phyloP scores from a whole-genome alignment of 345 rosid genomes.

The Carallia brachiata region DNA sequence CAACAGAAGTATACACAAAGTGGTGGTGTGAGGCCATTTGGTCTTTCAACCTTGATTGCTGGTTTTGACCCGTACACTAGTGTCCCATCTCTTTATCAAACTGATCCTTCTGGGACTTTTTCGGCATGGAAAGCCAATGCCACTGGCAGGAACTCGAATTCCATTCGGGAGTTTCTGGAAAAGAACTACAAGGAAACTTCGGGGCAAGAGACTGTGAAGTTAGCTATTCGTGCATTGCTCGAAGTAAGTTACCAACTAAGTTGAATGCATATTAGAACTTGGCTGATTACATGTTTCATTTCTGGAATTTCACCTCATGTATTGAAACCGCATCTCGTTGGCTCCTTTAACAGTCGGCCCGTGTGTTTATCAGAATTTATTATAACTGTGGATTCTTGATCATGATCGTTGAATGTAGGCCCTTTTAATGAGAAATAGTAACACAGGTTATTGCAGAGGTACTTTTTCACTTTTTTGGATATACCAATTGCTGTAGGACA shows the following conservation, averaged over 20 bases:
- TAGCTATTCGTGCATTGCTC: conserved; percentile 85
- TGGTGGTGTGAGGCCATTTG: conserved; percentile 86
- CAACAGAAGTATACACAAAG: conserved; percentile 96
- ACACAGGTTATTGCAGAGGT: background rate
- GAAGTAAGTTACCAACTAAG: conserved; percentile 51
- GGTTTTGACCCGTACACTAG: conserved; percentile 82
- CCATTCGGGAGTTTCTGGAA: conserved; percentile 82
- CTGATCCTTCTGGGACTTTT: conserved; percentile 96
- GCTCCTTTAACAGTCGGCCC: background rate
- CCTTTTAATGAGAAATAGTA: too few relatives aligned
- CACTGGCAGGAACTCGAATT: conserved; percentile 91
- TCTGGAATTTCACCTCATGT: background rate
- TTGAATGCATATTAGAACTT: background rate
- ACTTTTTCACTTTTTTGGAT: background rate
- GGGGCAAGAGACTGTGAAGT: conserved; percentile 83
- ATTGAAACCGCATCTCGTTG: background rate
- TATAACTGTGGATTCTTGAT: background rate
- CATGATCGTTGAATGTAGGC: too few relatives aligned
- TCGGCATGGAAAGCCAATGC: conserved; percentile 99
- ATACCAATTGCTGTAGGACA: background rate
- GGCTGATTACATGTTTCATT: background rate
- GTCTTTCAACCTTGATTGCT: conserved; percentile 66
- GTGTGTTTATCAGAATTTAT: background rate
- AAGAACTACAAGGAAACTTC: conserved; percentile 84
- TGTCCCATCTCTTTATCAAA: conserved; percentile 71